Percentiles rank a stretch among this genome's conserved stretches.
phyloP scores from a whole-genome alignment of 371 early-diverging fungal species.

The Actinomortierella wolfii region DNA sequence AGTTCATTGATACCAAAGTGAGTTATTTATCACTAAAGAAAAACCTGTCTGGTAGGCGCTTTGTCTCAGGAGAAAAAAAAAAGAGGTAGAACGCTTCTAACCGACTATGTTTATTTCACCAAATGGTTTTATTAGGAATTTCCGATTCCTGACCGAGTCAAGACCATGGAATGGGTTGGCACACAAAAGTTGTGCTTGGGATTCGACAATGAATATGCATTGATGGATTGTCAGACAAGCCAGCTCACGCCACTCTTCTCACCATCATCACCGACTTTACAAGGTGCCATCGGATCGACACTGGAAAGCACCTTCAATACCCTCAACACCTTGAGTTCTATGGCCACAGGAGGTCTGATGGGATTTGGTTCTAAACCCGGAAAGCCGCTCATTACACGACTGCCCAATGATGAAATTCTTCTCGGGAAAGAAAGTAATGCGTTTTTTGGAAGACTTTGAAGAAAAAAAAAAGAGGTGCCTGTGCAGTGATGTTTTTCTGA shows the following conservation, averaged over 20 bases:
- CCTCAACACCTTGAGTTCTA: conserved; percentile 23
- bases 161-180: conserved; percentile 74
- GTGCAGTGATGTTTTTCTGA: too few species aligned
- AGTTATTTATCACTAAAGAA: not conserved
- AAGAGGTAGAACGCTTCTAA: not conserved
- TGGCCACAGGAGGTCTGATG: conserved; percentile 49
- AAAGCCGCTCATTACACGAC: conserved; percentile 68
- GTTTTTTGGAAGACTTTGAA: too few species aligned
- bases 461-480: too few species aligned
- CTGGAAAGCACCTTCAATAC: conserved; percentile 40
- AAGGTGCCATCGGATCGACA: conserved; percentile 37
- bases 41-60: not conserved
- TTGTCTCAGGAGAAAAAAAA: not conserved
- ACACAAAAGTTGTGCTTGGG: conserved; percentile 69
- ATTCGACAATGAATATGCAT: conserved; percentile 67
- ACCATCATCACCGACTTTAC: conserved; percentile 35
- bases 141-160: conserved; percentile 66
- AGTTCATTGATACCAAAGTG: conserved; percentile 66
- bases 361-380: conserved; percentile 64
- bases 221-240: conserved; percentile 69
- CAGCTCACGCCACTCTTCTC: conserved; percentile 54
- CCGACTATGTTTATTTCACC: not conserved
- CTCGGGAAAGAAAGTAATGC: conserved; percentile 69
- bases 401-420: conserved; percentile 77
- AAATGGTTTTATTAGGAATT: conserved; percentile 51